Evolutionary conservation across 169 alveolate genomes (phyloP).

Genomic region (Besnoitia besnoiti): DNA sequence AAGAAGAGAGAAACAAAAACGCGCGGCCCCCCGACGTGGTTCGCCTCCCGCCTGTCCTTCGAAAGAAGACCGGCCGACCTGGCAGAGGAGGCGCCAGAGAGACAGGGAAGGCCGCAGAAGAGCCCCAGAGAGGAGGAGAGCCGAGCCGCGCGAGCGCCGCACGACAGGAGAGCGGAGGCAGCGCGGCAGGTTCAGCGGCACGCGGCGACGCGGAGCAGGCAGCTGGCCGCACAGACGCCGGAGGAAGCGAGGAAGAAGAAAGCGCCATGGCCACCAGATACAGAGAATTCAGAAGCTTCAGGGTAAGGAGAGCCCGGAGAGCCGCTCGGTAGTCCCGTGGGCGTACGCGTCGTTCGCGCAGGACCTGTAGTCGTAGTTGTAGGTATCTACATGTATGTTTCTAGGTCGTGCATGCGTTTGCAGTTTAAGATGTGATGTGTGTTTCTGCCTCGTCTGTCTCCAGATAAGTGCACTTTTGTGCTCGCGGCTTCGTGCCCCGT

Average conservation of each 20-base stretch:
- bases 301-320: no score
- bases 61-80: neutral
- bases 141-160: neutral
- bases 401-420: no score
- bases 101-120: no score
- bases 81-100: neutral
- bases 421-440: neutral
- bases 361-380: no score
- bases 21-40: constrained; percentile 47
- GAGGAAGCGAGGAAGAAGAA: neutral
- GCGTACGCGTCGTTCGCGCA: no score
- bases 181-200: no score
- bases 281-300: neutral
- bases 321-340: no score
- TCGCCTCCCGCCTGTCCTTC: constrained; percentile 33
- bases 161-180: neutral
- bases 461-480: no score
- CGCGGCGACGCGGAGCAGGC: neutral
- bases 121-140: neutral
- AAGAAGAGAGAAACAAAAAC: constrained; percentile 31
- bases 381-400: no score
- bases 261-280: neutral
- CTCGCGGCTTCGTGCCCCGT: neutral
- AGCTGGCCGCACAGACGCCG: neutral
- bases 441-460: no score